These are phyloP conservation scores for Oryza coarctata DNA, from an alignment of 176 grass and related monocot species.

Conservation along the genomic window DNA sequence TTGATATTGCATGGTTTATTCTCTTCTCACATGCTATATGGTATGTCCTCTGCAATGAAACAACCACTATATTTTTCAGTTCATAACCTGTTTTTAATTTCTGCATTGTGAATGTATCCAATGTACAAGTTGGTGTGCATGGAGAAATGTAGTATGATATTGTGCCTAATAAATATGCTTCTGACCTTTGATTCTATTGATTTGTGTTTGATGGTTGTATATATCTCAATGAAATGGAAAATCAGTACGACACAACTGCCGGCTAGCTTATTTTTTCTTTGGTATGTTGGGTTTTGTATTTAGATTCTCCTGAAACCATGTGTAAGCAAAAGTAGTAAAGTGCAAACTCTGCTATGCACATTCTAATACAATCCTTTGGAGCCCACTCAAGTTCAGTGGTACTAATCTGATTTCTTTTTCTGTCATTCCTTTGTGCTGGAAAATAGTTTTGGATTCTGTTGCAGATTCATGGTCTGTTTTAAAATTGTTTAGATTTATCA, in stretches of 20 bases:
- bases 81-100: constrained; percentile 1
- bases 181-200: neutral
- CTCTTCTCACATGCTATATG: constrained; percentile 93
- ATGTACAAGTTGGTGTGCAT: neutral
- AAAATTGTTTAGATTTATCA: neutral
- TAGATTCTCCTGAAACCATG: neutral
- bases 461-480: neutral
- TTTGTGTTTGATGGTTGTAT: constrained; percentile 7
- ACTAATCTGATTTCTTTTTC: neutral
- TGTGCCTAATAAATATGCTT: neutral
- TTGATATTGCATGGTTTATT: constrained; percentile 94
- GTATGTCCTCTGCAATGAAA: constrained; percentile 44
- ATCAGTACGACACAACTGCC: neutral
- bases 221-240: neutral
- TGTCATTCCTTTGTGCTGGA: neutral
- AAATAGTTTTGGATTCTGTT: constrained; percentile 6
- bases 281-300: neutral
- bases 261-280: neutral
- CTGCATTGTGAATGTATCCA: neutral
- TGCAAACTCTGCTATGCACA: neutral
- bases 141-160: constrained; percentile 1
- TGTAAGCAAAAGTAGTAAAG: neutral
- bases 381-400: neutral
- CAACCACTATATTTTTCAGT: constrained; percentile 17
- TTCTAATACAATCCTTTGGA: neutral